Base-by-base conservation (phyloP, 331 rosid genomes). In the Spiraea crenata region DNA sequence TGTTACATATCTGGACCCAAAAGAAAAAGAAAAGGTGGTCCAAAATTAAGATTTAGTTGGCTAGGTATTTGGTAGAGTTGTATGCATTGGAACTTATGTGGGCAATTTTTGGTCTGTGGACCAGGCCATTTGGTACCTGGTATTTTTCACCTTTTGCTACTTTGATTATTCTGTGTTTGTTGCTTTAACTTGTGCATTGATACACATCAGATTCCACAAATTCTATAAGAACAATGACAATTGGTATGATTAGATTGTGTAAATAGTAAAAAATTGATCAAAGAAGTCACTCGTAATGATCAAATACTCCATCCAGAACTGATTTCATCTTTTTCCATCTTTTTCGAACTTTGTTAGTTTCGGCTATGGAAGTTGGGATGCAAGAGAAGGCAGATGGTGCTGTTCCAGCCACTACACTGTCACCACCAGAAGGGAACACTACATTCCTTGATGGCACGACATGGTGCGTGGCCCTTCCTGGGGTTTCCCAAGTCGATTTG, bases 381-480 rank as follows among this genome's bases (percentile, higher is more conserved):
- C 76, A 83, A 83, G 92, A 83, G 86, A 90, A 88, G 82, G 86
- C 76, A 42, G 96, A 88, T 2, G 64, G 79, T 5, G 69, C 76
- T 8, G 73, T 91, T 15, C 92, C 93, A 6, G 65, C 73, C 45
- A 68, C 84, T 64, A 82, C 92, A 31, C 0, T 78, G 81, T 84
- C 95, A 67, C 99, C 97, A 0, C 96, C 97, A 19, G 99, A 95
- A 81, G 97, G 99, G 52, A 95, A 95, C 82, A 86, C 97, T 12
- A 95, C 99, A 15, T 91, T 91, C 81, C 60, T 89, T 17, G 99
- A 86, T 50, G 99, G 99, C 49, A 82, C 78, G 9, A 86, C 99
- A 45, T 95, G 96, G 96, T 95, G 99, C 65, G 93, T 95, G 74
- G 99, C 97, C 5, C 88, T 72, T 38, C 46, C 91, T 2, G 95